Base-by-base conservation (phyloP, 2,329 filamentous ascomycete genomes). In the Scedosporium minutisporum region DNA sequence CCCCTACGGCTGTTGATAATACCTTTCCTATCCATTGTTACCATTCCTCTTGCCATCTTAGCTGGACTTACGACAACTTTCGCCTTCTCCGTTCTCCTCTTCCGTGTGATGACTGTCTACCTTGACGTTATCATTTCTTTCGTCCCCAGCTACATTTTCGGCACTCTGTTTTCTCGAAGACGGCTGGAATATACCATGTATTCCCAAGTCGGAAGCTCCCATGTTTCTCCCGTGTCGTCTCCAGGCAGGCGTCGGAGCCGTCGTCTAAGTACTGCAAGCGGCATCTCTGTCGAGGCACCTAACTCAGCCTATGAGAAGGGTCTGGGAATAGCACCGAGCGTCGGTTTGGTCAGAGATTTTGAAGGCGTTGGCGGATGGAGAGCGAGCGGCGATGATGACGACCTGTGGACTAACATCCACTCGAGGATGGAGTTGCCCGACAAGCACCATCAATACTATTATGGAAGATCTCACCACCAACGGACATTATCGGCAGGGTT, bases 21-120 rank as follows among this genome's bases (percentile, higher is more conserved):
- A 60, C 85, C 86, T n/a, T 79, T 87, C 68, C 76, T 89, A 66
- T 78, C 84, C 68, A 65, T 87, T 65, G 77, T 87, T 68, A 86
- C 85, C 23, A 74, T 88, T 12, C 87, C 87, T 7, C 78, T 89
- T 61, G 79, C 84, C 67, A 70, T 88, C 59, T 81, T 86, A 62
- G 87, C 87, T 61, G 81, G 80, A 65, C 74, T 88, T 65, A 89
- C 87, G 38, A 85, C 86, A 62, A 80, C 78, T 4, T 67, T 88
- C 58, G 85, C 87, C 46, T 82, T 87, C 66, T 77, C 81, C 44
- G 77, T 87, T 42, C 80, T 90, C 58, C 79, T 84, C 68, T 73
- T 87, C 65, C 81, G 86, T 25, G 80, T 87, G 25, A 75, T 82
- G 57, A 69, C 87, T 60, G 81, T 88, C 63, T 89, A 88, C 69